Conservation (phyloP, 495 filamentous ascomycete species). For the Clavariopsis aquatica region DNA sequence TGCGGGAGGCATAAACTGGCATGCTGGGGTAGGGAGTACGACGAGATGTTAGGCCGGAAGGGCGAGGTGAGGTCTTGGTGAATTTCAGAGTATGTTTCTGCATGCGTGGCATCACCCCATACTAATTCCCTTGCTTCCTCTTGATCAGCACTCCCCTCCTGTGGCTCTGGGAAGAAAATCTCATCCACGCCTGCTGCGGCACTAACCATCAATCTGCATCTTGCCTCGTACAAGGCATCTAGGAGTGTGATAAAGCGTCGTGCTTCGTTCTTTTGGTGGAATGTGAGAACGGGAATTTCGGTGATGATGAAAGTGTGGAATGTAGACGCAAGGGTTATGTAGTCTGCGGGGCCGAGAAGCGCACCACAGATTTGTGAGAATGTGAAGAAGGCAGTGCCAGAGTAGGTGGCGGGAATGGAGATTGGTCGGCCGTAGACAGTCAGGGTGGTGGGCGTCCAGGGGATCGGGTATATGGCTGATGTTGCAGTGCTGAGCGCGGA, state of each 20-base stretch:
- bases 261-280: slow-evolving; percentile 69
- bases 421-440: slow-evolving; percentile 63
- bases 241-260: slow-evolving; percentile 70
- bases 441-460: slow-evolving; percentile 54
- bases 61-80: slow-evolving; percentile 69
- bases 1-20: slow-evolving; percentile 39
- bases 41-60: slow-evolving; percentile 71
- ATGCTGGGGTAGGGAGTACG: slow-evolving; percentile 42
- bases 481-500: slow-evolving; percentile 1
- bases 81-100: slow-evolving; percentile 68
- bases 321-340: slow-evolving; percentile 67
- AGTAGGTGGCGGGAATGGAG: slow-evolving; percentile 51
- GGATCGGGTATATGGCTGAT: slow-evolving; percentile 30
- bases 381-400: slow-evolving; percentile 56
- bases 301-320: slow-evolving; percentile 69
- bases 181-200: slow-evolving; percentile 62
- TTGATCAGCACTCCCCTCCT: background rate
- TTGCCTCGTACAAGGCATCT: slow-evolving; percentile 70
- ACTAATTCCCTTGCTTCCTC: background rate
- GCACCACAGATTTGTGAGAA: slow-evolving; percentile 60
- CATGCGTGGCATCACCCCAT: slow-evolving; percentile 56
- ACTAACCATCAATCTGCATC: slow-evolving; percentile 62
- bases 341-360: slow-evolving; percentile 68
- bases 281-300: slow-evolving; percentile 58
- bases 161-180: slow-evolving; percentile 61